phyloP scores from a whole-genome alignment of 2,329 filamentous ascomycete species.

The Alternaria ventricosa region DNA sequence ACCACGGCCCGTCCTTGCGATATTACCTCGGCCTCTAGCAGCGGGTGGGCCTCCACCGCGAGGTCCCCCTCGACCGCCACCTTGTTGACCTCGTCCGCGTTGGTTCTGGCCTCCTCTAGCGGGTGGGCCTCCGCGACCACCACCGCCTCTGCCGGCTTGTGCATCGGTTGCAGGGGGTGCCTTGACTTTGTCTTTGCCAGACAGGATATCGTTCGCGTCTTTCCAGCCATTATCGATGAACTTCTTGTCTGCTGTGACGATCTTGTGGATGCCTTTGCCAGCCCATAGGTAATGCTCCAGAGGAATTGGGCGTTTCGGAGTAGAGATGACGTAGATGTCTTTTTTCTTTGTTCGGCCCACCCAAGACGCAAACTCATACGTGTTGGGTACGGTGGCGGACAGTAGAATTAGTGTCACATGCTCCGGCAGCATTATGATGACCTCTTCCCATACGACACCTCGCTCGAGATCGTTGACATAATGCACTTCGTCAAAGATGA shows the following conservation, averaged over 20 bases:
- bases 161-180: conserved; percentile 58
- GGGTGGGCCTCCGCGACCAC: conserved; percentile 51
- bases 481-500: conserved; percentile 98
- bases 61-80: conserved; percentile 55
- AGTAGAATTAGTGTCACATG: conserved; percentile 95
- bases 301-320: conserved; percentile 90
- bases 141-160: conserved; percentile 60
- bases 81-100: conserved; percentile 56
- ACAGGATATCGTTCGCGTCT: conserved; percentile 81
- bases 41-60: conserved; percentile 62
- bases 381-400: conserved; percentile 96
- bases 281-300: conserved; percentile 97
- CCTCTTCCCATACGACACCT: conserved; percentile 98
- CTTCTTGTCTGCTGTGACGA: conserved; percentile 89
- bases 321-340: conserved; percentile 98
- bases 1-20: conserved; percentile 84
- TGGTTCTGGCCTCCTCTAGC: conserved; percentile 60
- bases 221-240: conserved; percentile 96
- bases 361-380: conserved; percentile 97
- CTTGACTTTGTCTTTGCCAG: conserved; percentile 80
- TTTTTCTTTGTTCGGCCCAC: conserved; percentile 98
- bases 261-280: conserved; percentile 89
- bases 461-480: conserved; percentile 97
- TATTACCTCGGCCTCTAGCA: conserved; percentile 75
- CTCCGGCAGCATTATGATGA: conserved; percentile 98